phyloP scores from a whole-genome alignment of 371 early-diverging fungal species.

The Mortierella sp. region DNA sequence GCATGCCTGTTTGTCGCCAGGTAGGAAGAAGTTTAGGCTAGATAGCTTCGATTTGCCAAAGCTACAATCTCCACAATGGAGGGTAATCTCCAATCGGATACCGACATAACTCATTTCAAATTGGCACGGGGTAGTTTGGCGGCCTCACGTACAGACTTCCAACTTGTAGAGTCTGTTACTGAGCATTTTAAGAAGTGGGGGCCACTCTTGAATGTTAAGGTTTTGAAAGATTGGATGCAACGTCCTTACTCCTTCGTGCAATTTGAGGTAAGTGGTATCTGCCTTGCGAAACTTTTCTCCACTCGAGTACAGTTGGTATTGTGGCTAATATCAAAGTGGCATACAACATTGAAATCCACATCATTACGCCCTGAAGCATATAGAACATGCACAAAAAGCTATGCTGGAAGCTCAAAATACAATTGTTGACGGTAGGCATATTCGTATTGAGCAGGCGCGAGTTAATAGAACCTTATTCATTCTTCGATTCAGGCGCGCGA shows the following conservation, averaged over 20 bases:
- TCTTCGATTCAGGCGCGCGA: constrained; percentile 59
- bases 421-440: constrained; percentile 75
- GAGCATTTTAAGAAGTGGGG: constrained; percentile 81
- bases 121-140: constrained; percentile 62
- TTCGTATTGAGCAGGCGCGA: constrained; percentile 87
- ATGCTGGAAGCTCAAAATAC: constrained; percentile 78
- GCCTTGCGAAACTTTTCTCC: neutral
- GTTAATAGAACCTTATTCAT: constrained; percentile 87
- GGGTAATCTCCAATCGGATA: neutral
- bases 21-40: constrained; percentile 26
- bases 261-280: constrained; percentile 66
- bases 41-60: neutral
- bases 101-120: neutral
- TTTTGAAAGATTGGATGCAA: constrained; percentile 80
- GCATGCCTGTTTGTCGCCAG: constrained; percentile 74
- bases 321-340: neutral
- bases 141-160: constrained; percentile 69
- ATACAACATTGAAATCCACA: neutral
- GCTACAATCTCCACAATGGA: neutral
- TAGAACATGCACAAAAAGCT: constrained; percentile 73
- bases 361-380: constrained; percentile 8
- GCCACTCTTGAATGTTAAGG: constrained; percentile 77
- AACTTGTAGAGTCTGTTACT: constrained; percentile 72
- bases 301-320: no score
- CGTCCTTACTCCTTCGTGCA: constrained; percentile 93